Evolutionary conservation across 805 yeast species (phyloP).

Genomic region (Torulaspora quercuum): DNA sequence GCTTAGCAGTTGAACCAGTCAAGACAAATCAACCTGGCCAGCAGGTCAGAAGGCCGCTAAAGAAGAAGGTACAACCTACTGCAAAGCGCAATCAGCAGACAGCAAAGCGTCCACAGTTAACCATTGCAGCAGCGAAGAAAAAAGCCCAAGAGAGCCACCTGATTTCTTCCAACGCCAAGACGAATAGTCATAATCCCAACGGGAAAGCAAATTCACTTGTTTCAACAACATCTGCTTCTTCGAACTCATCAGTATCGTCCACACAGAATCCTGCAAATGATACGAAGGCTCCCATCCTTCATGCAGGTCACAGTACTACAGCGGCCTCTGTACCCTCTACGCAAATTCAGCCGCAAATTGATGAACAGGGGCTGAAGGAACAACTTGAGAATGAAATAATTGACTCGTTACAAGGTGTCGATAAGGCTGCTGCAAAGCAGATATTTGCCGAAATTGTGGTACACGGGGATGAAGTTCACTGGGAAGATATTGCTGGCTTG

Average conservation of each 20-base stretch:
- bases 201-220: slow-evolving; percentile 5
- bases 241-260: slow-evolving; percentile 9
- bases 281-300: slow-evolving; percentile 1
- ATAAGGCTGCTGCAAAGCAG: slow-evolving; percentile 72
- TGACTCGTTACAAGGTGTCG: slow-evolving; percentile 58
- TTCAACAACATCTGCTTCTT: slow-evolving; percentile 9
- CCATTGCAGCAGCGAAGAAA: slow-evolving; percentile 5
- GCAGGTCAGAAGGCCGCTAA: slow-evolving; percentile 1
- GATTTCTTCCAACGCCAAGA: slow-evolving; percentile 1
- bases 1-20: slow-evolving; percentile 4
- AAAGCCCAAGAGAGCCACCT: slow-evolving; percentile 3
- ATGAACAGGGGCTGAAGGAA: slow-evolving; percentile 14
- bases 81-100: slow-evolving; percentile 2
- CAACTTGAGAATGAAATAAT: slow-evolving; percentile 32
- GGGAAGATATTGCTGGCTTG: slow-evolving; percentile 95
- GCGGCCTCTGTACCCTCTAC: slow-evolving; percentile 3
- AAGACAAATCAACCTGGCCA: slow-evolving; percentile 1
- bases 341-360: slow-evolving; percentile 6
- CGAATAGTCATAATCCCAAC: slow-evolving; percentile 1
- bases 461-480: slow-evolving; percentile 83
- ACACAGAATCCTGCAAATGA: slow-evolving; percentile 1
- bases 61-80: slow-evolving; percentile 5
- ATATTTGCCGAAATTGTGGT: slow-evolving; percentile 85
- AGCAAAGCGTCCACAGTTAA: slow-evolving; percentile 3
- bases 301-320: slow-evolving; percentile 2